A percentile compares a stretch with the other conserved stretches of the same genome.
These are phyloP conservation scores for Ophiostoma triangulosporum DNA, from an alignment of 2,329 filamentous ascomycete species.

Conservation along the genomic window DNA sequence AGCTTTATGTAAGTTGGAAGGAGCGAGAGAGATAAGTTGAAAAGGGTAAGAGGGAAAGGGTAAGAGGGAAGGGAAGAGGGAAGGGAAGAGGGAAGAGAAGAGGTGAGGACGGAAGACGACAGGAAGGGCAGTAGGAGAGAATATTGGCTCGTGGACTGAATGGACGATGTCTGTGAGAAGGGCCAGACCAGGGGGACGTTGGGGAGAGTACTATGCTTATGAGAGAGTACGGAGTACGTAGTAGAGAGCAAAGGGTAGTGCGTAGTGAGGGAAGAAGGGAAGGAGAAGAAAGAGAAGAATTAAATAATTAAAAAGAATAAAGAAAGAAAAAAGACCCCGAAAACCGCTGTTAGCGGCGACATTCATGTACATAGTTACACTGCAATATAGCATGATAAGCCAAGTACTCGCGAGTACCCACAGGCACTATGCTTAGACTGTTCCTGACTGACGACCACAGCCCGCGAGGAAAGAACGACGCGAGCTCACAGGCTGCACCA, in stretches of 20 bases:
- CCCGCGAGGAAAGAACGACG: too few relatives aligned
- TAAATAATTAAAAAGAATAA: slow-evolving; percentile 2
- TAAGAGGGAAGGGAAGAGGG: slow-evolving; percentile 10
- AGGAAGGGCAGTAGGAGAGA: slow-evolving; percentile 8
- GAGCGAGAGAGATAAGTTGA: not conserved
- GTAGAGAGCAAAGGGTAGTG: slow-evolving; percentile 1
- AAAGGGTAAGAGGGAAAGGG: not conserved
- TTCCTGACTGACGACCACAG: too few relatives aligned
- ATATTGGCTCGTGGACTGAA: slow-evolving; percentile 1
- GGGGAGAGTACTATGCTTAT: slow-evolving; percentile 15
- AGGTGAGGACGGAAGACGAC: not conserved
- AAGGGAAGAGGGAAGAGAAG: slow-evolving; percentile 13
- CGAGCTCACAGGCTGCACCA: too few relatives aligned
- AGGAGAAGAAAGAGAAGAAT: slow-evolving; percentile 1
- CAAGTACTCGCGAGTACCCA: too few relatives aligned
- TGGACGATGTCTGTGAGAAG: slow-evolving; percentile 11
- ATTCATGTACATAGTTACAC: too few relatives aligned
- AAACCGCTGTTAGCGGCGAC: too few relatives aligned
- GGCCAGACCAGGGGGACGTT: slow-evolving; percentile 8
- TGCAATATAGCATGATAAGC: too few relatives aligned
- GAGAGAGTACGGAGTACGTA: slow-evolving; percentile 11
- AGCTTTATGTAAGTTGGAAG: not conserved
- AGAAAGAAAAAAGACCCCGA: not conserved
- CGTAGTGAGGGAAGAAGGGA: too few relatives aligned
- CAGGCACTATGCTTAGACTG: too few relatives aligned